Percentiles rank a stretch among this genome's conserved stretches.
These are phyloP conservation scores for Paecilomyces sp. DNA, from an alignment of 2,329 filamentous ascomycete genomes.

Conservation along the genomic window DNA sequence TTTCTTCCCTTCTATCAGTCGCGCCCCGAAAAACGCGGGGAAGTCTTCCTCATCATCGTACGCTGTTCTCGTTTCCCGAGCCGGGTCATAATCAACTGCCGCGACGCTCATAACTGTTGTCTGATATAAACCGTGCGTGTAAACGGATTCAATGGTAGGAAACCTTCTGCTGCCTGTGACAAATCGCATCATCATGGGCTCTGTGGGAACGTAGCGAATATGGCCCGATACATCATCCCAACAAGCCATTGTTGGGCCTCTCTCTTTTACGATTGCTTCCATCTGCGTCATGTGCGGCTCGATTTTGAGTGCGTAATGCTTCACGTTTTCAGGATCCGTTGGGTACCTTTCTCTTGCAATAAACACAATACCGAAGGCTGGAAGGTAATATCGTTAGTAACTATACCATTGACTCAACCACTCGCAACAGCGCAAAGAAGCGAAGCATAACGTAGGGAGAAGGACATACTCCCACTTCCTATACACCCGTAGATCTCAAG, in stretches of 20 bases:
- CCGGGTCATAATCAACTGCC: slow-evolving; percentile 9
- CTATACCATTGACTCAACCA: neutral
- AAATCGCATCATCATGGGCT: slow-evolving; percentile 20
- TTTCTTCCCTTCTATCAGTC: slow-evolving; percentile 9
- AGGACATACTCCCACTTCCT: neutral
- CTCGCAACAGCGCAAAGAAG: neutral
- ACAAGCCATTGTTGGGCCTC: slow-evolving; percentile 4
- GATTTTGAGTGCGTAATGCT: slow-evolving; percentile 16
- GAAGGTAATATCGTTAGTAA: slow-evolving; percentile 2
- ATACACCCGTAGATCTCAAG: neutral
- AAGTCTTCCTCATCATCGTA: neutral
- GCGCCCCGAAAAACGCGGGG: slow-evolving; percentile 7
- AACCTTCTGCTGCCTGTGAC: slow-evolving; percentile 17
- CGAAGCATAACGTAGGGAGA: neutral
- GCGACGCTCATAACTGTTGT: slow-evolving; percentile 22
- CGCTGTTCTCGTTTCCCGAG: neutral
- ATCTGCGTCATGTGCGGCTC: slow-evolving; percentile 6
- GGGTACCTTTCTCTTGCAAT: slow-evolving; percentile 10
- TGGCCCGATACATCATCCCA: neutral
- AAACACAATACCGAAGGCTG: slow-evolving; percentile 15
- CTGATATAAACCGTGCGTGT: slow-evolving; percentile 14
- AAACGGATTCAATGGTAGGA: slow-evolving; percentile 20
- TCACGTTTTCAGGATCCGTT: neutral
- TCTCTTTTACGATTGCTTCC: slow-evolving; percentile 2
- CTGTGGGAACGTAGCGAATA: slow-evolving; percentile 15